Base-by-base conservation (phyloP, 768 basidiomycete species). In the Tylopilus felleus region DNA sequence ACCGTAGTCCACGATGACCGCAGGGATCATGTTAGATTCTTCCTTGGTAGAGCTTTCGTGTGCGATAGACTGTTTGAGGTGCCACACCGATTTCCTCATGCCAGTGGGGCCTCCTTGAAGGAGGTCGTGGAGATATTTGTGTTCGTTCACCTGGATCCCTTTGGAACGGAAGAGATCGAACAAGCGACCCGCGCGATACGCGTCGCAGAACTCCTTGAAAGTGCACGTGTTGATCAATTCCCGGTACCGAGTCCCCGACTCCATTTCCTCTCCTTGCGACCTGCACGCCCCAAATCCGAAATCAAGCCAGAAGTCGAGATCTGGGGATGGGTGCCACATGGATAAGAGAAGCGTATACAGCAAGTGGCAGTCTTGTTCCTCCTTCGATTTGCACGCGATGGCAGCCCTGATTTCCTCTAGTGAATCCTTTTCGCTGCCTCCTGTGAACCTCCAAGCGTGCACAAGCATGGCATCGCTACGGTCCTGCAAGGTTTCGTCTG, bases 201-300 rank as follows among this genome's bases (percentile, higher is more conserved):
- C 53, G 17, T 49, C 47, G 53, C 31, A 53, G 13, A 49, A 48
- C 33, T 48, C 52, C 14, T 29, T 36, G 25, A 53, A 53, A 10
- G 53, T 36, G 21, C 40, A 43, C 25, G 10, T 22, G 0, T 4
- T 17, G 40, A 53, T 53, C 31, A 47, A 27, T 25, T 22, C 4
- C 29, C 7, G 21, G 23, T 53, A 53, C 19, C 3, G 9, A 17
- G 10, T 14, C 17, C 31, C 2, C 33, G 49, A 21, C 39, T 17
- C 23, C 47, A 48, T 35, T 23, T 53, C 53, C 8, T 42, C 47
- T 17, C 28, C 29, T n/a, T 41, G 39, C 2, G 52, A 48, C 1
- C 5, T 42, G 33, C 52, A 48, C 12, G 40, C 41, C 13, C 47
- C 52, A 40, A 53, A 53, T 36, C 52, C 52, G 14, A 48, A 53